Percentiles rank a stretch among this genome's conserved stretches.
Conservation (phyloP, 352 stramenopile genomes). For the Globisporangium perplexum region DNA sequence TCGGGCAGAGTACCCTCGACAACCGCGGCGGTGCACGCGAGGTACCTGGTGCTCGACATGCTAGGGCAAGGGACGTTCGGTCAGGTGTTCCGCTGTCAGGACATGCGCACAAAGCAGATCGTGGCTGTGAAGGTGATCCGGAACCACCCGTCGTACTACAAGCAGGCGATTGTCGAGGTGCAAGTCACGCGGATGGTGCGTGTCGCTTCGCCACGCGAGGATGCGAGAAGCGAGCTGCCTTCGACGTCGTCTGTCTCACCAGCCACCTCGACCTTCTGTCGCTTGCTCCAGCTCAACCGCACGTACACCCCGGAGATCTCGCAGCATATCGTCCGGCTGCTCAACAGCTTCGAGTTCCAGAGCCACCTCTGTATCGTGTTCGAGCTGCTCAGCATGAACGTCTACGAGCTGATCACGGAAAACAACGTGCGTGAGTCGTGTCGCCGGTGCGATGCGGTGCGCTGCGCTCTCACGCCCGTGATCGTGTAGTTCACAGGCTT, state of each 20-base stretch:
- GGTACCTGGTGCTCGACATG: constrained; percentile 89
- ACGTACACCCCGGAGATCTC: constrained; percentile 20
- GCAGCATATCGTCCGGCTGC: constrained; percentile 80
- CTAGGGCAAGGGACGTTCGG: constrained; percentile 89
- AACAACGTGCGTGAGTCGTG: constrained; percentile 44
- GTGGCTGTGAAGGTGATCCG: constrained; percentile 97
- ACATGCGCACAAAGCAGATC: constrained; percentile 54
- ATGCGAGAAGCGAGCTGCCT: background rate
- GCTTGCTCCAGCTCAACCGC: constrained; percentile 25
- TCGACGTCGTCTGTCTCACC: background rate
- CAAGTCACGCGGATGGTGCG: constrained; percentile 85
- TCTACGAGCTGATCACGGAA: constrained; percentile 94
- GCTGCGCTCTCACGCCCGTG: background rate
- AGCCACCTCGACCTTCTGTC: background rate
- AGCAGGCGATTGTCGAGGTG: constrained; percentile 92
- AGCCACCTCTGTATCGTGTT: constrained; percentile 95
- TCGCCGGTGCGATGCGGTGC: background rate
- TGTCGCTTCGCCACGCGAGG: constrained; percentile 23
- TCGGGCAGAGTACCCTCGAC: background rate
- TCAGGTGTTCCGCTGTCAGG: constrained; percentile 41
- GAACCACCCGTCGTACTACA: constrained; percentile 91
- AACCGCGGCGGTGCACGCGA: background rate
- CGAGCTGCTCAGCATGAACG: constrained; percentile 90
- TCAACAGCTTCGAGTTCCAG: constrained; percentile 88
- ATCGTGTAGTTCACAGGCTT: constrained; percentile 60